These are phyloP conservation scores for Saccharomyces mikatae DNA, from an alignment of 805 yeast genomes.

Conservation along the genomic window DNA sequence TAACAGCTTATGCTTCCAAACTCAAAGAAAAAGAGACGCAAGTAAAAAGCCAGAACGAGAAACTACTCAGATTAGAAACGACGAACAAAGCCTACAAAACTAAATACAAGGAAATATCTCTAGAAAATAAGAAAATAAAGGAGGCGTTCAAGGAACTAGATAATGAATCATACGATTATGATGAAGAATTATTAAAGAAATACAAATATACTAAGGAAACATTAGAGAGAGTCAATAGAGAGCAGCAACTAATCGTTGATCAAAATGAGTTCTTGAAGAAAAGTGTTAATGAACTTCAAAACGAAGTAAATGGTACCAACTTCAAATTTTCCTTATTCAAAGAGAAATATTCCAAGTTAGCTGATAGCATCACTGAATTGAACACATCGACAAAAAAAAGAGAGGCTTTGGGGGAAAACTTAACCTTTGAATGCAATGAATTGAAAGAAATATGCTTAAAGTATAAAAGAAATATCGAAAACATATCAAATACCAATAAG, in stretches of 20 bases:
- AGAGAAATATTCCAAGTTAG: slow-evolving; percentile 1
- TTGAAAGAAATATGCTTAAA: neutral
- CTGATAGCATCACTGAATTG: neutral
- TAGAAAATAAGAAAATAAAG: neutral
- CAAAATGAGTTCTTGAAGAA: neutral
- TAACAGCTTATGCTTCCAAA: neutral
- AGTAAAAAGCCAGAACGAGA: neutral
- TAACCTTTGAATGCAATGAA: neutral
- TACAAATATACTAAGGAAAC: neutral
- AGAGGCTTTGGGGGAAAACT: neutral
- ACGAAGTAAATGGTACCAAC: neutral
- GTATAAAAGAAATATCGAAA: slow-evolving; percentile 1
- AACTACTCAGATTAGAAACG: neutral
- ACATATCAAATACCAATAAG: neutral
- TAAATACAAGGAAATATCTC: neutral
- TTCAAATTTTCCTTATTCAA: neutral
- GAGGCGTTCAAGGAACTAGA: neutral
- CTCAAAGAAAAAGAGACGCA: neutral
- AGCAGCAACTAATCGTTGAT: neutral
- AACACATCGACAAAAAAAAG: neutral
- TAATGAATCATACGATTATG: neutral
- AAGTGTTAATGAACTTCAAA: neutral
- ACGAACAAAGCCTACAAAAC: neutral
- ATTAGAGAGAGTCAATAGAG: neutral
- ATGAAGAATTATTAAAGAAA: neutral